These are phyloP conservation scores for Nyssa sinensis DNA, from an alignment of 148 eudicot genomes.

Conservation along the genomic window DNA sequence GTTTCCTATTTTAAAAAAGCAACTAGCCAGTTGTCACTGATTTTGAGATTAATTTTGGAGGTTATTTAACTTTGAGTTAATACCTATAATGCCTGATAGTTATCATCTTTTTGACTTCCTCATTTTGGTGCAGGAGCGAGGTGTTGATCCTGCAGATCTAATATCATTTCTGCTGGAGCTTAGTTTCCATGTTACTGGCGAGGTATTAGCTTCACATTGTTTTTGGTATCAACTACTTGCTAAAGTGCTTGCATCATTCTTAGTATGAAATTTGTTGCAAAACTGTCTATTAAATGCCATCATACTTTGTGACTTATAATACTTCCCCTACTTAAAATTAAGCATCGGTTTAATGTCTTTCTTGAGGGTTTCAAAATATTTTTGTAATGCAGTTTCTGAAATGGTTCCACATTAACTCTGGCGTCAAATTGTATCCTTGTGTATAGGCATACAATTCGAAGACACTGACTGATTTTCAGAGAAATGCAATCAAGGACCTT, in stretches of 20 bases:
- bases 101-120: constrained; percentile 18
- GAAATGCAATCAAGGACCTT: constrained; percentile 69
- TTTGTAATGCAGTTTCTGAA: not conserved
- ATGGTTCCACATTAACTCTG: too few species aligned
- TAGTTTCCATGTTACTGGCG: constrained; percentile 92
- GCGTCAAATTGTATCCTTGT: constrained; percentile 2
- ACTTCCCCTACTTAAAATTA: constrained; percentile 3
- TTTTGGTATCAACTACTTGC: too few species aligned
- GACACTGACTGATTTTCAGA: constrained; percentile 76
- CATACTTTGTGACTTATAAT: constrained; percentile 7
- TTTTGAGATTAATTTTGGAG: not conserved
- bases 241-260: too few species aligned
- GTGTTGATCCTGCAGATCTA: constrained; percentile 80
- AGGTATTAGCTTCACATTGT: constrained; percentile 46
- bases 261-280: not conserved
- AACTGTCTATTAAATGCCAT: not conserved
- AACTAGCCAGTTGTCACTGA: too few species aligned
- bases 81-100: constrained; percentile 6
- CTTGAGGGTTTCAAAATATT: not conserved
- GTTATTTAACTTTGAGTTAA: constrained; percentile 2
- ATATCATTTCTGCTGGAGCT: constrained; percentile 93
- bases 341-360: constrained; percentile 7
- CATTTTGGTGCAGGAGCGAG: constrained; percentile 64
- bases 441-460: constrained; percentile 75
- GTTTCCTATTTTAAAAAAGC: too few species aligned